Evolutionary conservation across 1,284 basidiomycete species (phyloP).

Genomic region (Wallemia ichthyophaga): DNA sequence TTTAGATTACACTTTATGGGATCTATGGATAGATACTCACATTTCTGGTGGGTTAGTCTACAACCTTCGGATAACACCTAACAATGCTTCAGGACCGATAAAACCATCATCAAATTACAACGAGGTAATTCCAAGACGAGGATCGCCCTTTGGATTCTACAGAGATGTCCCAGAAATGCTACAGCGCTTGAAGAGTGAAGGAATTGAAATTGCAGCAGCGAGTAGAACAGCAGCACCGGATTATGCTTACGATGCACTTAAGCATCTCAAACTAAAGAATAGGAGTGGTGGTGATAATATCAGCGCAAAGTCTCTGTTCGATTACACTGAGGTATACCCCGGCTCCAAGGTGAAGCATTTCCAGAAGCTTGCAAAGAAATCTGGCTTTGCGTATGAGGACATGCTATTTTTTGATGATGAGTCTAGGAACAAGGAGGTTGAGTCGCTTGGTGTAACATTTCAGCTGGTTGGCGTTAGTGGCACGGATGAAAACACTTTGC

Average conservation of each 20-base stretch:
- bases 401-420: constrained; percentile 6
- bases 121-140: constrained; percentile 1
- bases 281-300: background rate
- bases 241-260: constrained; percentile 9
- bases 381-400: constrained; percentile 10
- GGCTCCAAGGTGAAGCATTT: constrained; percentile 13
- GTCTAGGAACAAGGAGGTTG: constrained; percentile 1
- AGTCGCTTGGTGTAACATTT: constrained; percentile 1
- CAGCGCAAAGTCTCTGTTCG: constrained; percentile 6
- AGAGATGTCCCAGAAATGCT: constrained; percentile 11
- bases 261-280: background rate
- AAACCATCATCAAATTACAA: background rate
- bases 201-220: constrained; percentile 9
- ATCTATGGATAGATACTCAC: constrained; percentile 4
- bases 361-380: constrained; percentile 7
- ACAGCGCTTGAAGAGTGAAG: constrained; percentile 6
- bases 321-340: constrained; percentile 12
- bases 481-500: background rate
- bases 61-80: background rate
- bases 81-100: background rate
- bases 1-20: constrained; percentile 13
- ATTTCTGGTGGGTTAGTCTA: background rate
- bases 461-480: background rate
- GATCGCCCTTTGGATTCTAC: constrained; percentile 10
- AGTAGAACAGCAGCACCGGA: constrained; percentile 10